phyloP scores from a whole-genome alignment of 495 filamentous ascomycete genomes.

The Penicillium paxilli region DNA sequence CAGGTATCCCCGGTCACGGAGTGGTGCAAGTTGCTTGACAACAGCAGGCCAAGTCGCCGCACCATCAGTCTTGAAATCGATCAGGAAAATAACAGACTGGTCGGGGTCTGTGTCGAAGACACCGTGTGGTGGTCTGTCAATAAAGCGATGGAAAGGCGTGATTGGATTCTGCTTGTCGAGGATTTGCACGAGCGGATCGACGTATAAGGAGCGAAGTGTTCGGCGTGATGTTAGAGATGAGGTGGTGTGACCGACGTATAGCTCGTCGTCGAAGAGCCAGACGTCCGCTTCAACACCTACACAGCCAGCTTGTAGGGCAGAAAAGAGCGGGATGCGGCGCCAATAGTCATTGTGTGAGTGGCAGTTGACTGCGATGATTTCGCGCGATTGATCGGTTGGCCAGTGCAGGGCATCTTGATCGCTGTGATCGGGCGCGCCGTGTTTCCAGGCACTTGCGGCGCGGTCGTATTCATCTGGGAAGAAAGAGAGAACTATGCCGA shows the following conservation, averaged over 20 bases:
- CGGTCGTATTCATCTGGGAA: constrained; percentile 59
- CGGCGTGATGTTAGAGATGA: constrained; percentile 46
- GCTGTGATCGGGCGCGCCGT: constrained; percentile 38
- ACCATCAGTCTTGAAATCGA: constrained; percentile 69
- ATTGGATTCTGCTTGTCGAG: constrained; percentile 52
- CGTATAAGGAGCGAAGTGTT: constrained; percentile 56
- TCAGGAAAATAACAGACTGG: constrained; percentile 64
- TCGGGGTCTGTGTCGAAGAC: constrained; percentile 52
- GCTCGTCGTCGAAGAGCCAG: constrained; percentile 72
- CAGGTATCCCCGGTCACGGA: constrained; percentile 65
- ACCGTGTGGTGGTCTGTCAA: constrained; percentile 28
- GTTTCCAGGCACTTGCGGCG: constrained; percentile 44
- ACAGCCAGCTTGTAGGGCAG: constrained; percentile 65
- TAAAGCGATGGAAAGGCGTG: constrained; percentile 27
- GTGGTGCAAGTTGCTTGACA: constrained; percentile 59
- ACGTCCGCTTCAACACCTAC: constrained; percentile 82
- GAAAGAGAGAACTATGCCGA: constrained; percentile 51
- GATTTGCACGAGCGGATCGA: constrained; percentile 53
- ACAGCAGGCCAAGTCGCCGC: constrained; percentile 53
- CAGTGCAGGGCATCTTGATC: constrained; percentile 56
- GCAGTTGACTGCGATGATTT: constrained; percentile 66
- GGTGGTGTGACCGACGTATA: constrained; percentile 59
- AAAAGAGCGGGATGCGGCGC: constrained; percentile 70
- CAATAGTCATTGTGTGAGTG: constrained; percentile 90
- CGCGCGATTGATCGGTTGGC: constrained; percentile 74